A percentile compares a stretch with the other conserved stretches of the same genome.
phyloP scores from a whole-genome alignment of 2,329 filamentous ascomycete genomes.

The Metarhizium guizhouense region DNA sequence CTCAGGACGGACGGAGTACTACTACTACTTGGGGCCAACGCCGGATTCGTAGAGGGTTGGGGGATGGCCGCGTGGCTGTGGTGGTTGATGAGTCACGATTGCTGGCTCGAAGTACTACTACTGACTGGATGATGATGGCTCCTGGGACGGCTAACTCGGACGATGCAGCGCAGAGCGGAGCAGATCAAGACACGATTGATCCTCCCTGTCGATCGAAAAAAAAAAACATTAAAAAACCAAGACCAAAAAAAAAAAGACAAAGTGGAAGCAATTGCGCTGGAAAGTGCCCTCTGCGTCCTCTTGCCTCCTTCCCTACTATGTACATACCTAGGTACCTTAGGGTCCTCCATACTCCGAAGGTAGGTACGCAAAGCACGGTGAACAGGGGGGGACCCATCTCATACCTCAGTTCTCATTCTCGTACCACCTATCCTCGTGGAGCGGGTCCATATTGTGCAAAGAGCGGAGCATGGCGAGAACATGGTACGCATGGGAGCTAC shows the following conservation, averaged over 20 bases:
- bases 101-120: neutral
- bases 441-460: neutral
- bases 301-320: too few species aligned
- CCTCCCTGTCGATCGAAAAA: too few species aligned
- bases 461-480: neutral
- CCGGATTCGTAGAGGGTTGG: neutral
- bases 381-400: neutral
- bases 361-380: too few species aligned
- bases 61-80: neutral
- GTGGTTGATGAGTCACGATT: neutral
- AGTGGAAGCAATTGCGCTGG: too few species aligned
- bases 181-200: neutral
- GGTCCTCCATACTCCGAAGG: too few species aligned
- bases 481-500: neutral
- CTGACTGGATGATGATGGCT: neutral
- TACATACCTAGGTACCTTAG: too few species aligned
- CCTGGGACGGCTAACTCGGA: neutral
- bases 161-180: neutral
- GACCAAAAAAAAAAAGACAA: too few species aligned
- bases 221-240: too few species aligned
- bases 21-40: neutral
- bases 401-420: neutral
- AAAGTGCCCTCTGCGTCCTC: too few species aligned
- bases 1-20: too few species aligned
- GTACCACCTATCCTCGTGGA: neutral